Evolutionary conservation across 2,329 filamentous ascomycete genomes (phyloP).

Genomic region (Camillea tinctor): DNA sequence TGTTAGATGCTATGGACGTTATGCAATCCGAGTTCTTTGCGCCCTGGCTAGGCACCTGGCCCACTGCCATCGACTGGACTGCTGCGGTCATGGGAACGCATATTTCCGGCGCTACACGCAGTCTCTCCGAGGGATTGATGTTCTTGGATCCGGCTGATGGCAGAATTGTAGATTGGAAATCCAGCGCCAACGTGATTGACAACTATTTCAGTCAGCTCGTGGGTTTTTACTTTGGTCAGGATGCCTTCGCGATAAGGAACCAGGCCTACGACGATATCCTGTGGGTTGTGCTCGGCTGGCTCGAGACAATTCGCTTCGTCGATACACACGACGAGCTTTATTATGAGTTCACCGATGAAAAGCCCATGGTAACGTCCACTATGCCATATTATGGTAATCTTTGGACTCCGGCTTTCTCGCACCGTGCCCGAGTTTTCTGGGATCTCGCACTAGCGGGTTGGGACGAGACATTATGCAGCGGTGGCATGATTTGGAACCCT

Average conservation of each 20-base stretch:
- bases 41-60: conserved; percentile 78
- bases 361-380: conserved; percentile 30
- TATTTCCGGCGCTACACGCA: conserved; percentile 68
- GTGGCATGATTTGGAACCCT: conserved; percentile 91
- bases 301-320: conserved; percentile 78
- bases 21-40: conserved; percentile 80
- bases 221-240: conserved; percentile 83
- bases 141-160: conserved; percentile 31
- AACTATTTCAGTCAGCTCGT: conserved; percentile 75
- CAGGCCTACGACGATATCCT: conserved; percentile 90
- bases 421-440: conserved; percentile 83
- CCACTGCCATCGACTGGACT: conserved; percentile 88
- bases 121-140: conserved; percentile 62
- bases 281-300: conserved; percentile 91
- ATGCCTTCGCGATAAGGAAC: conserved; percentile 69
- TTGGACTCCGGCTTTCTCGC: conserved; percentile 75
- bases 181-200: conserved; percentile 76
- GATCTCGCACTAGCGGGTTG: conserved; percentile 76
- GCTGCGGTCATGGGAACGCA: conserved; percentile 81
- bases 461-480: conserved; percentile 76
- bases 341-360: conserved; percentile 39
- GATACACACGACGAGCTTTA: conserved; percentile 64
- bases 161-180: conserved; percentile 42
- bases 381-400: conserved; percentile 72
- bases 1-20: conserved; percentile 65